A percentile compares a stretch with the other conserved stretches of the same genome.
Conservation (phyloP, 2,329 filamentous ascomycete genomes). For the Sordariomycetes sp. region DNA sequence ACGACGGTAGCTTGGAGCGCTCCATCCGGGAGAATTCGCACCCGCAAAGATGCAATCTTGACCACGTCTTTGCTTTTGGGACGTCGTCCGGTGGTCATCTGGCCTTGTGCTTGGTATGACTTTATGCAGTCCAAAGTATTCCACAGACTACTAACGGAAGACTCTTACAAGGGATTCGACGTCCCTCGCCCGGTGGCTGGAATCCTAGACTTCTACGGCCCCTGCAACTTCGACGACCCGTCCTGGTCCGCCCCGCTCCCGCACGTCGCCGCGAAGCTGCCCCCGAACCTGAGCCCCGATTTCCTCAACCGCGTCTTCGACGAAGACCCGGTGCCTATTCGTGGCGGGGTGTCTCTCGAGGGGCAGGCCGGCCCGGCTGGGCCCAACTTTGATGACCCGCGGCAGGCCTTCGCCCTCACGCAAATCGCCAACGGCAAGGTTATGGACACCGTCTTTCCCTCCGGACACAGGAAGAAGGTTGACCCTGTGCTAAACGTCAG, state of each 20-base stretch:
- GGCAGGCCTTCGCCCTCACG: not conserved
- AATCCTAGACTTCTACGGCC: conserved; percentile 30
- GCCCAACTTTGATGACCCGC: not conserved
- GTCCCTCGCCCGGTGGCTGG: conserved; percentile 21
- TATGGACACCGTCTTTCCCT: not conserved
- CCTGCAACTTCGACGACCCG: conserved; percentile 23
- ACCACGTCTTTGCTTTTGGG: conserved; percentile 22
- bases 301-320: not conserved
- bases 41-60: conserved; percentile 13
- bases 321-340: not conserved
- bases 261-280: conserved; percentile 17
- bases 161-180: conserved; percentile 20
- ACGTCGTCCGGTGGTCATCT: conserved; percentile 24
- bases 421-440: not conserved
- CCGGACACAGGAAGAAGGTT: not conserved
- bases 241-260: conserved; percentile 24
- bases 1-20: conserved; percentile 16
- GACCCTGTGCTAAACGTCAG: conserved; percentile 19
- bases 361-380: not conserved
- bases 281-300: not conserved
- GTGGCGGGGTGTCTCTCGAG: not conserved
- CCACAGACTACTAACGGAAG: too few species aligned
- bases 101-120: conserved; percentile 21
- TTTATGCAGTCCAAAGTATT: too few species aligned
- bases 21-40: not conserved